Evolutionary conservation across 2,329 filamentous ascomycete species (phyloP), one percentile per base, ranked within the genome.

Genomic region (Exophiala lecanii-corni): DNA sequence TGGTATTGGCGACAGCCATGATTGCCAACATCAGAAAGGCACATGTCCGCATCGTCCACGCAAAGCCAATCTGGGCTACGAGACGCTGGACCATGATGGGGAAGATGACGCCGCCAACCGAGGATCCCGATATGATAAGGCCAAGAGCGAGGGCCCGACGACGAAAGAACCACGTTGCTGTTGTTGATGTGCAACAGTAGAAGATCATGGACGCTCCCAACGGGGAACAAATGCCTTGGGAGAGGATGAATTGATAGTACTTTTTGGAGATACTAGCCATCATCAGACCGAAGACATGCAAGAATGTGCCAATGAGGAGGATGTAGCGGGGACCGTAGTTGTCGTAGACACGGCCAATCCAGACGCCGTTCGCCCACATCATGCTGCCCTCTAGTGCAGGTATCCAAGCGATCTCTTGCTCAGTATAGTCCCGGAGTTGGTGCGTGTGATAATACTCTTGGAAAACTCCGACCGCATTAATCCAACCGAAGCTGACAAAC

Each of bases 1-100:
- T 76, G 1, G 76, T 55, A 19, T 68, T 66, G 18, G 75, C 72
- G 45, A 83, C 64, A 19, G 71, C 58, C 47, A 77, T 67, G 46
- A 78, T 63, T 39, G 68, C 72, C 47, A 86, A 71, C 50, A 86
- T 79, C 39, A 84, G 62, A 43, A 85, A 78, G n/a, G 78, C 65
- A 16, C 65, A 67, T 36, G 71, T 71, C 9, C 77, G 69, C 67
- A 81, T 77, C 1, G 74, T 63, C 79, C 76, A 82, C 21, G 65
- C 59, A 55, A 78, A 75, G 21, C 76, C 74, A 44, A 79, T 63
- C 36, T 67, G 19, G 0, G 67, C 66, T 28, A 82, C 73, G 12
- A 82, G 58, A 21, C 70, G 69, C 1, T 70, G 61, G 6, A 81
- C 70, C 73, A 82, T 78, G 54, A 82, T 79, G 1, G 79, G 79